Conservation (phyloP, 2,329 filamentous ascomycete species). For the Penicillium sp. region DNA sequence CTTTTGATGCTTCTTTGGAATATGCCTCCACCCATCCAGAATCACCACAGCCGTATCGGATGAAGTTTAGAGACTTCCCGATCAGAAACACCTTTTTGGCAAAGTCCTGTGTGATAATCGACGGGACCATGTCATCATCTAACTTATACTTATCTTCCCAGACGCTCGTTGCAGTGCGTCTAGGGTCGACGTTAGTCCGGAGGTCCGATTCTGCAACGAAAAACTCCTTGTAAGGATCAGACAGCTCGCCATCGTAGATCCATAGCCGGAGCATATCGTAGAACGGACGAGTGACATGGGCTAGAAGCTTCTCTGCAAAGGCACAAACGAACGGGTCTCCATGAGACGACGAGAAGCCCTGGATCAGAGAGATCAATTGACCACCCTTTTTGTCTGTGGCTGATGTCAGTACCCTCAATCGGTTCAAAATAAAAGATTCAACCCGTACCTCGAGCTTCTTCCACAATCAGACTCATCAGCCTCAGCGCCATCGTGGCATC, state of each 20-base stretch:
- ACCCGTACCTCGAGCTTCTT: conserved; percentile 73
- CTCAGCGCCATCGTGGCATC: conserved; percentile 95
- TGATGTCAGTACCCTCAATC: conserved; percentile 10
- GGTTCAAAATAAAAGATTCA: background rate
- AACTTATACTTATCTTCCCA: conserved; percentile 98
- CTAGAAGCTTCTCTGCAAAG: conserved; percentile 86
- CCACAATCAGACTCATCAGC: conserved; percentile 90
- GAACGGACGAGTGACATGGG: conserved; percentile 87
- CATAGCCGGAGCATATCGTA: conserved; percentile 94
- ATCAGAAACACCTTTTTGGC: conserved; percentile 96
- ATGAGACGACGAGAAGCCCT: conserved; percentile 88
- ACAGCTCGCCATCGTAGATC: conserved; percentile 98
- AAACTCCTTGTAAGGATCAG: conserved; percentile 94
- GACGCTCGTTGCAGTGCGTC: conserved; percentile 72
- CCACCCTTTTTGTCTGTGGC: conserved; percentile 71
- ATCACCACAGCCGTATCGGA: conserved; percentile 91
- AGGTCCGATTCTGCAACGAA: conserved; percentile 82
- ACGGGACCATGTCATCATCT: conserved; percentile 81
- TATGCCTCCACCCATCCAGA: conserved; percentile 95
- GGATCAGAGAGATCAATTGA: conserved; percentile 89
- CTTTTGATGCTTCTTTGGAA: conserved; percentile 88
- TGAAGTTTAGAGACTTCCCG: conserved; percentile 97
- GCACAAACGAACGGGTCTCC: conserved; percentile 92
- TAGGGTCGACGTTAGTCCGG: conserved; percentile 52
- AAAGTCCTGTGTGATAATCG: conserved; percentile 90